These are phyloP conservation scores for Vigna angularis DNA, from an alignment of 306 rosid genomes.

Conservation along the genomic window DNA sequence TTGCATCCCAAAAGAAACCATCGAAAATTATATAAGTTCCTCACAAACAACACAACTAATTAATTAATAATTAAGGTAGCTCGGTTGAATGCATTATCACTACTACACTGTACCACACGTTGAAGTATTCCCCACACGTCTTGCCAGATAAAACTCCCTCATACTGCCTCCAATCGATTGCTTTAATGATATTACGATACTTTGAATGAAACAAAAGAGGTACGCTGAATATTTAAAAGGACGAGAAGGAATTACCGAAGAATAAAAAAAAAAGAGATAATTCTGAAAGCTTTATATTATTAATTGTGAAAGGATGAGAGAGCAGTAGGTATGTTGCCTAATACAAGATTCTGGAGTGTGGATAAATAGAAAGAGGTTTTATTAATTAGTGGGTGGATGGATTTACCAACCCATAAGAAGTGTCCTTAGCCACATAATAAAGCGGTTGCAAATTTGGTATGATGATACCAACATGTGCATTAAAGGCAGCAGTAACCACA, in stretches of 20 bases:
- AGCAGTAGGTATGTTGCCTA: not conserved
- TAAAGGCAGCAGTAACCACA: conserved; percentile 67
- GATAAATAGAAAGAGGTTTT: conserved; percentile 30
- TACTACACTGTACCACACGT: conserved; percentile 35
- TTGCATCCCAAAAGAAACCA: conserved; percentile 26
- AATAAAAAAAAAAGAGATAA: not conserved
- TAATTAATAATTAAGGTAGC: conserved; percentile 29
- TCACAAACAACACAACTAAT: conserved; percentile 32
- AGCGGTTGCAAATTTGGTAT: conserved; percentile 50
- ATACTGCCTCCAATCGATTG: not conserved
- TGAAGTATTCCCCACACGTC: conserved; percentile 56
- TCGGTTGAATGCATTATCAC: conserved; percentile 40
- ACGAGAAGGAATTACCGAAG: not conserved
- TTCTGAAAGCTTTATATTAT: no score
- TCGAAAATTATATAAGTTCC: not conserved
- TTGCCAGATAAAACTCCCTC: conserved; percentile 39
- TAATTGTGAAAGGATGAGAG: not conserved
- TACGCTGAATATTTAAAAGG: no score
- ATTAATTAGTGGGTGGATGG: conserved; percentile 50
- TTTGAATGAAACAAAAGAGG: not conserved
- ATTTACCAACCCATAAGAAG: conserved; percentile 49
- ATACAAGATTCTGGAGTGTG: conserved; percentile 38
- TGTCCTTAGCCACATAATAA: conserved; percentile 56
- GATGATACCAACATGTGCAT: conserved; percentile 67
- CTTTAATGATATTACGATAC: not conserved